A percentile compares a stretch with the other conserved stretches of the same genome.
phyloP scores from a whole-genome alignment of 331 rosid species.

The Pyracantha coccinea region DNA sequence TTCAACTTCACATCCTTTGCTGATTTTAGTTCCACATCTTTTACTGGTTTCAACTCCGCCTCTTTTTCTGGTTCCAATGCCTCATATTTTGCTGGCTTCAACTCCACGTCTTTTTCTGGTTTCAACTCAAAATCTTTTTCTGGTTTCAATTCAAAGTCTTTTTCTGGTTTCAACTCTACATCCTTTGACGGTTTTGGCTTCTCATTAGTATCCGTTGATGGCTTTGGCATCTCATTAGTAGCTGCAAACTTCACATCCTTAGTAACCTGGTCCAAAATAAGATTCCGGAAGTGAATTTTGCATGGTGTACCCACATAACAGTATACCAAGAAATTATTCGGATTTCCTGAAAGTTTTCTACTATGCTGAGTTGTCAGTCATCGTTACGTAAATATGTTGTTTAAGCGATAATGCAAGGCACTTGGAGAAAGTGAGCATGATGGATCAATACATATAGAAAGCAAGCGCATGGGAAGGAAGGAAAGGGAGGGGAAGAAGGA shows the following conservation, averaged over 20 bases:
- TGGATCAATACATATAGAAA: not conserved
- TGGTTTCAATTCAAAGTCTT: constrained; percentile 14
- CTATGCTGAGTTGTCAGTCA: not conserved
- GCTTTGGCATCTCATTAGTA: not conserved
- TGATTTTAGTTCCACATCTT: constrained; percentile 16
- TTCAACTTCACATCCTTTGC: not conserved
- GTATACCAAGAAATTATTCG: not conserved
- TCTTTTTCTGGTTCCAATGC: constrained; percentile 12
- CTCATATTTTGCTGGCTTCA: constrained; percentile 6
- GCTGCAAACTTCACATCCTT: constrained; percentile 9
- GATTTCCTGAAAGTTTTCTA: not conserved
- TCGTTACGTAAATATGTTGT: not conserved
- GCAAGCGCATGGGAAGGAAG: no score
- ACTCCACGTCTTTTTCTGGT: not conserved
- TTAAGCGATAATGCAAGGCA: not conserved
- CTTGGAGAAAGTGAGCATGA: constrained; percentile 1
- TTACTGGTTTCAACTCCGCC: constrained; percentile 11
- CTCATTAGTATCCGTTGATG: not conserved
- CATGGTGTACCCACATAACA: not conserved
- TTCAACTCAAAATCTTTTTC: constrained; percentile 4
- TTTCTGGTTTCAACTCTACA: not conserved
- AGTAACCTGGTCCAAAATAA: constrained; percentile 23
- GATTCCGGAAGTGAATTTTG: not conserved
- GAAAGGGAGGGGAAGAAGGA: not conserved
- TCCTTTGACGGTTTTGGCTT: not conserved